Conservation (phyloP, 1,139 yeast genomes). For the Wickerhamiella infanticola region DNA sequence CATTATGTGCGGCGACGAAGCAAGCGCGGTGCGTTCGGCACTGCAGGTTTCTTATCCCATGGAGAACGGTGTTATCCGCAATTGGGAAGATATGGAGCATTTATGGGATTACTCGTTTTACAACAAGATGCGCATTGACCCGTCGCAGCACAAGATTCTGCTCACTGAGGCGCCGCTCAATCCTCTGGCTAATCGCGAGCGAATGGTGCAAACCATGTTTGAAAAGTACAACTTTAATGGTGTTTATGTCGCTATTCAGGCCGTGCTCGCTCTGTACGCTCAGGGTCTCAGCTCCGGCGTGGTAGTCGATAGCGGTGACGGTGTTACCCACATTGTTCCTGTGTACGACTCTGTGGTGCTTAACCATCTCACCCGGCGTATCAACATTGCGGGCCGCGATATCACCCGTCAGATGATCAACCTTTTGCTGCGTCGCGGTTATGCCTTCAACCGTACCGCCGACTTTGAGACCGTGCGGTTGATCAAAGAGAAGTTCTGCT, state of each 20-base stretch:
- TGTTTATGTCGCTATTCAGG: constrained; percentile 95
- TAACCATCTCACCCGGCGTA: constrained; percentile 79
- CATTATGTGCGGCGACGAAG: constrained; percentile 96
- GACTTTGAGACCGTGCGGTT: constrained; percentile 97
- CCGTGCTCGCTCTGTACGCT: constrained; percentile 90
- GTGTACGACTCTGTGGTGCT: constrained; percentile 93
- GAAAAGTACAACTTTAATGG: constrained; percentile 93
- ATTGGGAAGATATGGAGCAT: constrained; percentile 98
- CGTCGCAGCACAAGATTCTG: constrained; percentile 64
- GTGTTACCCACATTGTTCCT: constrained; percentile 95
- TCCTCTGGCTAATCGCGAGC: constrained; percentile 82
- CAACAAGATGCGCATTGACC: constrained; percentile 69
- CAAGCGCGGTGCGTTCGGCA: constrained; percentile 76
- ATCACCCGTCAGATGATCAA: constrained; percentile 90
- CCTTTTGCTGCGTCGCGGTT: constrained; percentile 83
- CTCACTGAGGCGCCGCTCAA: constrained; percentile 98
- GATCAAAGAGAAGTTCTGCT: constrained; percentile 89
- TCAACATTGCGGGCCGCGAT: constrained; percentile 97
- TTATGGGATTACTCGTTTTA: constrained; percentile 96
- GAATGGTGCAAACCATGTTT: constrained; percentile 95
- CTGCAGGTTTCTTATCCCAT: constrained; percentile 89
- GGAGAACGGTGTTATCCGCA: constrained; percentile 95
- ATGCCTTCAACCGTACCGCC: constrained; percentile 95
- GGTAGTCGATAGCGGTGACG: constrained; percentile 93
- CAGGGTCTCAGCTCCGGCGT: constrained; percentile 96